These are phyloP conservation scores for Hymenoscyphus scutula DNA, from an alignment of 2,329 filamentous ascomycete genomes.

Conservation along the genomic window DNA sequence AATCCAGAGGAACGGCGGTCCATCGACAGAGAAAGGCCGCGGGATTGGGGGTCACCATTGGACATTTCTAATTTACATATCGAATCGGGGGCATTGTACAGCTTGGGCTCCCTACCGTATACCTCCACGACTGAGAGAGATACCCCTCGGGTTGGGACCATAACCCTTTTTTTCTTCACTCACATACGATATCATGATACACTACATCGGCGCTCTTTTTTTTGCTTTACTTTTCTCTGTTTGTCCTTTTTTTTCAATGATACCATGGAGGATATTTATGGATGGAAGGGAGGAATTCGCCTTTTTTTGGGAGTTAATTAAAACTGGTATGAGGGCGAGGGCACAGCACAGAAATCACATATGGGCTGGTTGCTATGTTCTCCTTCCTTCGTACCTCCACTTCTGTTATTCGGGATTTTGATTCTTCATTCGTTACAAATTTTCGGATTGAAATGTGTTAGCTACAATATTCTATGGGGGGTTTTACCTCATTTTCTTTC, in stretches of 20 bases:
- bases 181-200: conserved; percentile 36
- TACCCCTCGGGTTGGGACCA: background rate
- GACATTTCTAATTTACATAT: conserved; percentile 21
- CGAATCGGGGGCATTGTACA: conserved; percentile 18
- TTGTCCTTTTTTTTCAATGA: conserved; percentile 26
- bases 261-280: conserved; percentile 19
- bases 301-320: background rate
- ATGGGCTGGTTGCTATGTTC: conserved; percentile 2
- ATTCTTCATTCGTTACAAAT: background rate
- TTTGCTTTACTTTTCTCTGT: background rate
- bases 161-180: conserved; percentile 12
- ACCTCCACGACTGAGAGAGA: background rate
- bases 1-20: conserved; percentile 17
- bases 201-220: conserved; percentile 40
- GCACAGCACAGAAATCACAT: background rate
- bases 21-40: conserved; percentile 23
- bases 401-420: background rate
- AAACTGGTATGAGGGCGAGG: background rate
- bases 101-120: conserved; percentile 10
- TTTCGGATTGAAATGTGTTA: background rate
- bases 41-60: conserved; percentile 21
- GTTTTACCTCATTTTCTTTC: background rate
- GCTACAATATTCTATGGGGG: background rate
- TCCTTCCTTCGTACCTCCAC: background rate
- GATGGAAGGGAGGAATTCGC: conserved; percentile 10